A percentile compares a stretch with the other conserved stretches of the same genome.
phyloP scores from a whole-genome alignment of 208 protist genomes.

The Leishmania mexicana region DNA sequence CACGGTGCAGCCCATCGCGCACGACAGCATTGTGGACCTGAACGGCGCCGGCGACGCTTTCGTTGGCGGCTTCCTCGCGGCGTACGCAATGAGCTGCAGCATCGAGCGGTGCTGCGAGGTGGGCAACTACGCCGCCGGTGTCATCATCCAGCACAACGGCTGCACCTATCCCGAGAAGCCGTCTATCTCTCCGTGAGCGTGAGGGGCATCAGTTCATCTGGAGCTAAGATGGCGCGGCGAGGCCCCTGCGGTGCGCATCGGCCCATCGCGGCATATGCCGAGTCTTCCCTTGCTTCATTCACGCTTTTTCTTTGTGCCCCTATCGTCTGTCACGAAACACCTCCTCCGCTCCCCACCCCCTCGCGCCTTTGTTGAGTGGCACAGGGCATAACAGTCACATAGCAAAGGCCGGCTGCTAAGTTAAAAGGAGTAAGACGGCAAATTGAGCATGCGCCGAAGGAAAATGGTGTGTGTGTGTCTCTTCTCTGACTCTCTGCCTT shows the following conservation, averaged over 20 bases:
- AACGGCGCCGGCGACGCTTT: slow-evolving; percentile 99
- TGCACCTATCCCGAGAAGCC: slow-evolving; percentile 93
- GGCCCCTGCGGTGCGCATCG: not conserved
- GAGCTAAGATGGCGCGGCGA: not conserved
- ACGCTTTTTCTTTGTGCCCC: not conserved
- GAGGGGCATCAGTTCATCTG: not conserved
- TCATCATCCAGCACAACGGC: slow-evolving; percentile 94
- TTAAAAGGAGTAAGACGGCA: not conserved
- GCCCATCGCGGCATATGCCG: not conserved
- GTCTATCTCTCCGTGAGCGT: slow-evolving; percentile 35
- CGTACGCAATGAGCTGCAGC: slow-evolving; percentile 56
- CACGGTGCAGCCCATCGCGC: slow-evolving; percentile 65
- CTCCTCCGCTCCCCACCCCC: not conserved
- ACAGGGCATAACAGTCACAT: not conserved
- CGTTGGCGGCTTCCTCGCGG: slow-evolving; percentile 97
- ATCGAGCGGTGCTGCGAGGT: slow-evolving; percentile 87
- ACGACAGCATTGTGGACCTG: slow-evolving; percentile 96
- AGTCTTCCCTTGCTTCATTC: not conserved
- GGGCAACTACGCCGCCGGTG: slow-evolving; percentile 89
- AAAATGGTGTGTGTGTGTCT: not conserved
- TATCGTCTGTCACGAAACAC: not conserved
- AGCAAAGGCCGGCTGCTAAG: not conserved
- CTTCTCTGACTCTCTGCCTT: not conserved
- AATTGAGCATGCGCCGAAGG: not conserved
- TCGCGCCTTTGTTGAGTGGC: not conserved